Percentiles rank a stretch among this genome's conserved stretches.
Evolutionary conservation across 257 asterid species (phyloP).

Genomic region (Nicotiana otophora): DNA sequence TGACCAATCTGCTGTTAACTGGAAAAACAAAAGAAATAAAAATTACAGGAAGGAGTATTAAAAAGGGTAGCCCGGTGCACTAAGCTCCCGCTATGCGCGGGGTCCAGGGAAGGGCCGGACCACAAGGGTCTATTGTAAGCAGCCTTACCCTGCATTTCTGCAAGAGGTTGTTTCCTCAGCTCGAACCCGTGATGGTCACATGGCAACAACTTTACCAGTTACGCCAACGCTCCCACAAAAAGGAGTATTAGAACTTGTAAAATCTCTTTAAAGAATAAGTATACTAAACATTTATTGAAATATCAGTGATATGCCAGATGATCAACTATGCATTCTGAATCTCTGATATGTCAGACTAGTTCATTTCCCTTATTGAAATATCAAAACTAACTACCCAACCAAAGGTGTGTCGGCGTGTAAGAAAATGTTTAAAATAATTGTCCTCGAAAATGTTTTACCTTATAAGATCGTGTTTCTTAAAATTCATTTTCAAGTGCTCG

Average conservation of each 20-base stretch:
- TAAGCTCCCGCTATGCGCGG: no score
- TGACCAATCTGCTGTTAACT: constrained; percentile 21
- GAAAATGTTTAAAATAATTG: background rate
- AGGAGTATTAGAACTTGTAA: background rate
- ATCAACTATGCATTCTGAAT: background rate
- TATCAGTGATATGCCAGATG: background rate
- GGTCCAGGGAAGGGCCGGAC: no score
- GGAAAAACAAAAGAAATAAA: background rate
- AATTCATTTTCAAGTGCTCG: background rate
- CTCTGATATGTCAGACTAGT: background rate
- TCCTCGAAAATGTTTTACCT: background rate
- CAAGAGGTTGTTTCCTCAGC: no score
- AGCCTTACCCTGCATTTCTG: no score
- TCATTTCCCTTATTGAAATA: background rate
- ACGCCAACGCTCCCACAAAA: no score
- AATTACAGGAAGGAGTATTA: background rate
- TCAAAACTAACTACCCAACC: background rate
- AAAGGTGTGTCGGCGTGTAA: background rate
- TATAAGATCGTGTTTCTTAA: background rate
- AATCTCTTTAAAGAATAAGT: background rate
- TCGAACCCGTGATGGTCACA: no score
- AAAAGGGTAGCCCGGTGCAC: no score
- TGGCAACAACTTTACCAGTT: no score
- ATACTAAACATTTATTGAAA: background rate
- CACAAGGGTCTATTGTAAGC: no score